Evolutionary conservation across 2,329 filamentous ascomycete species (phyloP).

Genomic region (Botrytis paeoniae): DNA sequence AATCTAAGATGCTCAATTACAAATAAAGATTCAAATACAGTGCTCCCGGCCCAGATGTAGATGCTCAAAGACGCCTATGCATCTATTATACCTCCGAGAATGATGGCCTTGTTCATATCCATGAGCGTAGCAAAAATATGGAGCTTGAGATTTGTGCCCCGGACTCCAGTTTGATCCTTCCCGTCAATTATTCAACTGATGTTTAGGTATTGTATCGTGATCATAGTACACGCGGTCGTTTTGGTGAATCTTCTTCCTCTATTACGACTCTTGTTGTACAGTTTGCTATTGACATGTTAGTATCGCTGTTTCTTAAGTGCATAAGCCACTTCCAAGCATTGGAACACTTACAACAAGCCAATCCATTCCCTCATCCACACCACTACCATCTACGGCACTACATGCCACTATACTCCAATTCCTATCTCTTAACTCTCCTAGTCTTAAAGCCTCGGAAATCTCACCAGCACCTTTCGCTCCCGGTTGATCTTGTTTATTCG

Average conservation of each 20-base stretch:
- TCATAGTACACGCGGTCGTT: constrained; percentile 26
- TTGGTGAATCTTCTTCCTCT: constrained; percentile 11
- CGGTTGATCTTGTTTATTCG: constrained; percentile 98
- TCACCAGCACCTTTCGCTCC: constrained; percentile 95
- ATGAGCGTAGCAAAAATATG: neutral
- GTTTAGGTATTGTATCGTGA: constrained; percentile 16
- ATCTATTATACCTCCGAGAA: neutral
- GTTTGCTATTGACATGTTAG: constrained; percentile 36
- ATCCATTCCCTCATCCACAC: constrained; percentile 97
- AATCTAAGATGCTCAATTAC: constrained; percentile 10
- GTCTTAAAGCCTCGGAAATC: constrained; percentile 86
- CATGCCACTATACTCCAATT: constrained; percentile 99
- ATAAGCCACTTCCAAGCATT: neutral
- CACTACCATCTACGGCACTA: constrained; percentile 90
- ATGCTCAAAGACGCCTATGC: neutral
- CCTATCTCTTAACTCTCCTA: constrained; percentile 88
- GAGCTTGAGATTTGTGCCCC: neutral
- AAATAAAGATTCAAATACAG: constrained; percentile 3
- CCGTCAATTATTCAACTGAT: constrained; percentile 13
- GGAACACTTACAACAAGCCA: constrained; percentile 67
- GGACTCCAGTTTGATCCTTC: constrained; percentile 3
- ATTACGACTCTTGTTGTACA: constrained; percentile 35
- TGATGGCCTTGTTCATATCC: neutral
- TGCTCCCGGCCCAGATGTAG: neutral
- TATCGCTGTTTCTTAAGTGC: neutral